phyloP scores from a whole-genome alignment of 306 rosid genomes.

The Hippophae tibetana region DNA sequence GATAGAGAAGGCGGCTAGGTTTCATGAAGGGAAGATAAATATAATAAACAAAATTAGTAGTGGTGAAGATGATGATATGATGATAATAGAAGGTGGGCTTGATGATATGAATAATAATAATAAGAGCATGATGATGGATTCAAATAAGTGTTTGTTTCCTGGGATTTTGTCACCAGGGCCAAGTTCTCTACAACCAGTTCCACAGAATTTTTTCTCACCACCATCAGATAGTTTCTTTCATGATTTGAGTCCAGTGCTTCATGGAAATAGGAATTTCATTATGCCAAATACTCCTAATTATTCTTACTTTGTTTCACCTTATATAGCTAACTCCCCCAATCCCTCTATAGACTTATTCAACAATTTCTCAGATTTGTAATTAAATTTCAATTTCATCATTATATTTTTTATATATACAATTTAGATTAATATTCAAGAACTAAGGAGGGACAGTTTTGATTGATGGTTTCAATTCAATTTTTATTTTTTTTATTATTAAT shows the following conservation, averaged over 20 bases:
- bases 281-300: conserved; percentile 40
- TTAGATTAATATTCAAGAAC: no score
- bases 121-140: not conserved
- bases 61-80: conserved; percentile 25
- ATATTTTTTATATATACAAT: not conserved
- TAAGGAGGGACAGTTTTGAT: not conserved
- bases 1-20: conserved; percentile 41
- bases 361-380: conserved; percentile 34
- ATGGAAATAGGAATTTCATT: conserved; percentile 37
- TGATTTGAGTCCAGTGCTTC: conserved; percentile 57
- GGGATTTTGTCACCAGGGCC: conserved; percentile 87
- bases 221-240: conserved; percentile 51
- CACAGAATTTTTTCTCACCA: conserved; percentile 45
- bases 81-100: conserved; percentile 5
- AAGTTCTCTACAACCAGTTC: conserved; percentile 49
- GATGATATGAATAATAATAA: not conserved
- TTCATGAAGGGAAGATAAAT: conserved; percentile 20
- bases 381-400: not conserved
- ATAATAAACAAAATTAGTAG: conserved; percentile 3
- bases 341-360: conserved; percentile 59
- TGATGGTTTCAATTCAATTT: not conserved
- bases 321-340: conserved; percentile 18
- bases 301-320: conserved; percentile 54
- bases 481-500: conserved; percentile 2
- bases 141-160: conserved; percentile 25